Evolutionary conservation across 805 yeast genomes (phyloP).

Genomic region (Candida jianshihensis): DNA sequence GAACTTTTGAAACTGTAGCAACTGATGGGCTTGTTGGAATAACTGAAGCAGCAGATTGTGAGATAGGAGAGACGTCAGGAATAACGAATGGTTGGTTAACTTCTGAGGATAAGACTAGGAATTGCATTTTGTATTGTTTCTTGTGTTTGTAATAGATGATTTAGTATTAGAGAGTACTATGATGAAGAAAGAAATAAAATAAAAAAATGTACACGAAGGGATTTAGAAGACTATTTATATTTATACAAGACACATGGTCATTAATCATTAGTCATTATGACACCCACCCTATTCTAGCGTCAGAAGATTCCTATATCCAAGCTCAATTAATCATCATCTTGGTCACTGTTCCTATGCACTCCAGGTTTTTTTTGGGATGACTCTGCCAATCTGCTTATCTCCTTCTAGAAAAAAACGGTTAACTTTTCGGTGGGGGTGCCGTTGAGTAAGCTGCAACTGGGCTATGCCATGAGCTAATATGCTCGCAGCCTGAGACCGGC

Average conservation of each 20-base stretch:
- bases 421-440: no score
- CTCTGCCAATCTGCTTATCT: no score
- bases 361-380: slow-evolving; percentile 6
- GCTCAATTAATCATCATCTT: not conserved
- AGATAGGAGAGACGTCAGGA: slow-evolving; percentile 53
- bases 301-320: not conserved
- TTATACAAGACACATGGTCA: not conserved
- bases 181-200: no score
- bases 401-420: no score
- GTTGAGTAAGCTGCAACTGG: no score
- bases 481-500: no score
- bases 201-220: not conserved
- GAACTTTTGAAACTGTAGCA: no score
- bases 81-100: slow-evolving; percentile 58
- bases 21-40: no score
- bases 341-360: slow-evolving; percentile 6
- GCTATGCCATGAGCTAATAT: no score
- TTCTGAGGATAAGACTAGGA: slow-evolving; percentile 50
- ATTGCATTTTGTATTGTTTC: slow-evolving; percentile 23
- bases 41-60: no score
- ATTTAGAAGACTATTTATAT: not conserved
- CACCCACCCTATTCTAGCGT: no score
- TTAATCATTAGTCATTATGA: not conserved
- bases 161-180: no score
- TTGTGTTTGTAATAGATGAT: slow-evolving; percentile 1